Evolutionary conservation across 2,329 filamentous ascomycete genomes (phyloP), one percentile per base, ranked within the genome.

Genomic region (Tolypocladium cylindrosporum): DNA sequence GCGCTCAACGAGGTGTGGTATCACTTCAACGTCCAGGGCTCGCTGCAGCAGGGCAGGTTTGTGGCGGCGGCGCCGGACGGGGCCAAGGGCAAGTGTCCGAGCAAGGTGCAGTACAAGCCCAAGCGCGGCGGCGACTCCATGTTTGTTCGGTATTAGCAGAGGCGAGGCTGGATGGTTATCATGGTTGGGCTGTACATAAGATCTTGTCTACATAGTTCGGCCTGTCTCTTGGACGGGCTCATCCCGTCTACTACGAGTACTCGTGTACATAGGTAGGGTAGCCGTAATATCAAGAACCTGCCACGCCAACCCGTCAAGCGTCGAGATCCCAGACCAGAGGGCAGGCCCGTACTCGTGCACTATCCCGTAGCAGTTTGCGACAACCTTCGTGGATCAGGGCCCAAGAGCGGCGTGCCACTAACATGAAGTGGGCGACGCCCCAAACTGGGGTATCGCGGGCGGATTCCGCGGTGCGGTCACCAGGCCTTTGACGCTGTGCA

Each of bases 1-100:
- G 70, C 71, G 39, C 67, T 84, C 13, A 78, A 79, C 54, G 78
- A 84, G 68, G 74, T 83, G n/a, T 83, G 79, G 76, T 84, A 84
- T 65, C 83, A 87, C 68, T 89, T 82, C 76, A 83, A 87, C 63
- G 74, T 80, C 56, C 72, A 74, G 24, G 81, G 80, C 19, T 83
- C 80, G 42, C 69, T 86, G 2, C 80, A 86, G 65, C 77, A 75
- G 3, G 87, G 85, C 58, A 68, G 79, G 7, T 89, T 87, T 63
- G 76, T 84, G 39, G 70, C 85, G 13, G 70, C 81, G 3, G 74
- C 78, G 55, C 79, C 71, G 59, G 80, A 84, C 61, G 81, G 84
- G 34, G 76, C 79, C 10, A 80, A 77, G 55, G 84, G 84, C 24
- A 81, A 75, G 48, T 92, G 89, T 69, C 83, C 87, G 0, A 77